Base-by-base conservation (phyloP, 306 rosid genomes). In the Trifolium repens region DNA sequence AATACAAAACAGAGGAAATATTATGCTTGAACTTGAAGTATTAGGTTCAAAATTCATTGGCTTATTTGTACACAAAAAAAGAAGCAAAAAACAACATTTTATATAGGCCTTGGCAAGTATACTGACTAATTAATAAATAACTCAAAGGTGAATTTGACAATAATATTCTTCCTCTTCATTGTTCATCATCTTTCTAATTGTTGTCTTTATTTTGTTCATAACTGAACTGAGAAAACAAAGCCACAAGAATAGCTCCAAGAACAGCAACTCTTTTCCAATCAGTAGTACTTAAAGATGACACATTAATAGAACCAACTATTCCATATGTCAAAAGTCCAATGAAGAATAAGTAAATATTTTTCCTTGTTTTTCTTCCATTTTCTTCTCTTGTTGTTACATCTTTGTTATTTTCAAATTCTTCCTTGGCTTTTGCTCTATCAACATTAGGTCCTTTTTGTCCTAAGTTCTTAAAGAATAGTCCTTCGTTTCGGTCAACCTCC, bases 401-500 rank as follows among this genome's bases (percentile, higher is more conserved):
- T 78, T 84, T 79, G 13, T 84, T 76, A 63, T 81, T 86, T 76
- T 86, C 79, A 16, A 40, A 84, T 74, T 86, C 93, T 72, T 81
- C 88, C 42, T 84, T 80, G 26, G 81, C 85, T 24, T 81, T 47
- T 68, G 39, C 84, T 67, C 85, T 80, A 55, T 86, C 78, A 61
- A 46, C 46, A 15, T 85, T 83, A 22, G 74, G 5, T 35, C 67
- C 81, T 27, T 77, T 82, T 74, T 80, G 69, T 15, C 90, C 80
- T 39, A 94, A 87, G 73, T 67, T 93, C 87, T 91, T 88, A 44
- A 93, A 93, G 88, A 90, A 92, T 30, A 90, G 67, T 55, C 96
- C 91, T 78, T 90, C 96, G 8, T 94, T 94, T 78, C 88, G 64
- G 39, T 86, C 99, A 32, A 86, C 78, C 55, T 86, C 88, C 69